A percentile compares a stretch with the other conserved stretches of the same genome.
phyloP scores from a whole-genome alignment of 352 stramenopile genomes.

The Phytopythium boreale region DNA sequence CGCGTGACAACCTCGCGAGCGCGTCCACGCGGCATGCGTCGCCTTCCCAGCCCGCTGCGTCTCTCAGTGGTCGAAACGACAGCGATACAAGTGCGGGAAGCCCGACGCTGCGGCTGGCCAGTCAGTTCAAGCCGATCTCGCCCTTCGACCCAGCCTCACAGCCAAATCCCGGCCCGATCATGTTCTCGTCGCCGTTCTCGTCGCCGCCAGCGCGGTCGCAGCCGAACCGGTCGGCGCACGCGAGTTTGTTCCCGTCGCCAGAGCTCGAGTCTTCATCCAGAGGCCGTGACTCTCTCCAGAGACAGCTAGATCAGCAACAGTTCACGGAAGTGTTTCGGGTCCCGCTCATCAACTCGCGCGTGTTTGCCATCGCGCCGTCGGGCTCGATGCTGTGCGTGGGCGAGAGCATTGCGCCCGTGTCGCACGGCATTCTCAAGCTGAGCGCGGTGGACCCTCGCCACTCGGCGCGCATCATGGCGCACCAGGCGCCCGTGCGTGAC shows the following conservation, averaged over 20 bases:
- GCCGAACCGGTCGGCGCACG: not conserved
- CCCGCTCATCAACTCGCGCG: slow-evolving; percentile 37
- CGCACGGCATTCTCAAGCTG: slow-evolving; percentile 44
- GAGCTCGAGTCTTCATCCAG: not conserved
- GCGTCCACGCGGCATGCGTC: not conserved
- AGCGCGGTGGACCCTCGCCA: slow-evolving; percentile 32
- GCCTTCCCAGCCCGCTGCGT: not conserved
- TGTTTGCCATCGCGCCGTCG: slow-evolving; percentile 50
- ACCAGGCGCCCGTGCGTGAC: slow-evolving; percentile 56
- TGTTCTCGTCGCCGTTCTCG: not conserved
- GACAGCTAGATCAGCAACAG: not conserved
- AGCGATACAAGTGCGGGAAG: not conserved
- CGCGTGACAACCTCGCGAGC: not conserved
- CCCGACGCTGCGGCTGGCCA: not conserved
- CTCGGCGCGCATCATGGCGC: slow-evolving; percentile 22
- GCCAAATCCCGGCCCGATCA: not conserved
- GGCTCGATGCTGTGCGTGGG: slow-evolving; percentile 51
- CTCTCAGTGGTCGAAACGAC: not conserved
- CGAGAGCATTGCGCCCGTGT: slow-evolving; percentile 26
- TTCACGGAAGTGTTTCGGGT: slow-evolving; percentile 43
- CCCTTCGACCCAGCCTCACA: slow-evolving; percentile 9
- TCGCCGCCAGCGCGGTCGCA: not conserved
- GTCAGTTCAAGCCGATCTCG: not conserved
- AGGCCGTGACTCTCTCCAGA: not conserved
- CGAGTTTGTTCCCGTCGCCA: not conserved